phyloP scores from a whole-genome alignment of 1,284 basidiomycete genomes.

The Cutaneotrichosporon sp. region DNA sequence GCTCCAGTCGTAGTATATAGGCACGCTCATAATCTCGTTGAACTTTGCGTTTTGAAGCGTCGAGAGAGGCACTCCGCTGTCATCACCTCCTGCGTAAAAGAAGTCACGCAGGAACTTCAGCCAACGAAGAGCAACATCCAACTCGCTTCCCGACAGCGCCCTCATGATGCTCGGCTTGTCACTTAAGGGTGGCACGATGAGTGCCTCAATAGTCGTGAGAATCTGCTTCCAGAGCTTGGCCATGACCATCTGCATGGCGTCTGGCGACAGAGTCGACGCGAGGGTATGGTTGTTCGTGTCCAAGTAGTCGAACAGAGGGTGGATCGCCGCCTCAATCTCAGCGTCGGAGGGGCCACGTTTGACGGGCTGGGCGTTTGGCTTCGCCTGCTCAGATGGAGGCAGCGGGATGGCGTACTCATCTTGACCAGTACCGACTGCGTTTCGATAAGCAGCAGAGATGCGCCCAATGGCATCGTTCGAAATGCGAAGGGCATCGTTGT shows the following conservation, averaged over 20 bases:
- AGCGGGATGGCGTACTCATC: slow-evolving; percentile 73
- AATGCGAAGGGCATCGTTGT: slow-evolving; percentile 61
- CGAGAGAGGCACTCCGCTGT: slow-evolving; percentile 76
- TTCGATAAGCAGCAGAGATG: slow-evolving; percentile 75
- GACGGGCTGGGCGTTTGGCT: slow-evolving; percentile 44
- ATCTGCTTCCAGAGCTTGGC: slow-evolving; percentile 96
- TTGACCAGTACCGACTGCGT: slow-evolving; percentile 61
- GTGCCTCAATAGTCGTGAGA: slow-evolving; percentile 76
- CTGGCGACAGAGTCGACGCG: slow-evolving; percentile 78
- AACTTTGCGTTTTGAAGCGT: slow-evolving; percentile 95
- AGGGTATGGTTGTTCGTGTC: slow-evolving; percentile 90
- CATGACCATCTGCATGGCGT: slow-evolving; percentile 91
- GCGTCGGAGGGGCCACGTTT: slow-evolving; percentile 78
- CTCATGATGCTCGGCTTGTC: slow-evolving; percentile 88
- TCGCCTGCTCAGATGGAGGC: slow-evolving; percentile 59
- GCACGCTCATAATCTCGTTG: slow-evolving; percentile 82
- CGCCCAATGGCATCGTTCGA: slow-evolving; percentile 58
- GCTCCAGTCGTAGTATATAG: slow-evolving; percentile 90
- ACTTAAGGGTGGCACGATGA: slow-evolving; percentile 88
- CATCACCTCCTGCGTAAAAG: slow-evolving; percentile 91
- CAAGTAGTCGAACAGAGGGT: slow-evolving; percentile 93
- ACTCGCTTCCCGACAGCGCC: slow-evolving; percentile 87
- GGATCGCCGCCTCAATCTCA: slow-evolving; percentile 91
- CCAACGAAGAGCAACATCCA: slow-evolving; percentile 98
- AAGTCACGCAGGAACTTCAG: slow-evolving; percentile 93